These are phyloP conservation scores for Musa itinerans DNA, from an alignment of 176 grass and related monocot genomes.

Conservation along the genomic window DNA sequence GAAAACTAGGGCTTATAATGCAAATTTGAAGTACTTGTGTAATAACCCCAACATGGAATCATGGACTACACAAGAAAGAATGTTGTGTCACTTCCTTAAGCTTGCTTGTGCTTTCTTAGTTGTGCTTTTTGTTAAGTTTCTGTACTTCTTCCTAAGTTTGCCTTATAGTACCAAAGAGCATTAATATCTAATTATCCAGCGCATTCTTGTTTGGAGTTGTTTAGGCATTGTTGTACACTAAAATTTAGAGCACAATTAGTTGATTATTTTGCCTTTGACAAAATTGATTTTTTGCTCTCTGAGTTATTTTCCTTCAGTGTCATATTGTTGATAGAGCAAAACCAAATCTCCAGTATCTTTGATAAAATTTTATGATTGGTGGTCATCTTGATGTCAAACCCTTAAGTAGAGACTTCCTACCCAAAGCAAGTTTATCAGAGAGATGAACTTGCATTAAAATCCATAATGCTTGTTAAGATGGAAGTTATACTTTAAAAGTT, in stretches of 20 bases:
- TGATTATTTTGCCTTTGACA: background rate
- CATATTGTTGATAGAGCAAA: background rate
- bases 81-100: background rate
- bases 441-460: background rate
- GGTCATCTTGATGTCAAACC: too few relatives aligned
- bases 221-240: background rate
- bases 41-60: background rate
- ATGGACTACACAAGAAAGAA: background rate
- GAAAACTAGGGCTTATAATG: background rate
- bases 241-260: background rate
- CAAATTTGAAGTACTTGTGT: background rate
- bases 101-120: background rate
- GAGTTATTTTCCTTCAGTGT: background rate
- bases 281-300: background rate
- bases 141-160: too few relatives aligned
- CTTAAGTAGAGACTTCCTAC: background rate
- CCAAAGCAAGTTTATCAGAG: background rate
- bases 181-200: background rate
- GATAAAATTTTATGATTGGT: too few relatives aligned
- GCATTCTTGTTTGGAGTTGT: background rate
- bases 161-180: background rate
- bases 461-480: background rate
- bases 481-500: too few relatives aligned
- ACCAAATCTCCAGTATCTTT: too few relatives aligned
- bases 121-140: background rate